Conservation (phyloP, 192 early-diverging fungal genomes). For the Coemansia sp. region DNA sequence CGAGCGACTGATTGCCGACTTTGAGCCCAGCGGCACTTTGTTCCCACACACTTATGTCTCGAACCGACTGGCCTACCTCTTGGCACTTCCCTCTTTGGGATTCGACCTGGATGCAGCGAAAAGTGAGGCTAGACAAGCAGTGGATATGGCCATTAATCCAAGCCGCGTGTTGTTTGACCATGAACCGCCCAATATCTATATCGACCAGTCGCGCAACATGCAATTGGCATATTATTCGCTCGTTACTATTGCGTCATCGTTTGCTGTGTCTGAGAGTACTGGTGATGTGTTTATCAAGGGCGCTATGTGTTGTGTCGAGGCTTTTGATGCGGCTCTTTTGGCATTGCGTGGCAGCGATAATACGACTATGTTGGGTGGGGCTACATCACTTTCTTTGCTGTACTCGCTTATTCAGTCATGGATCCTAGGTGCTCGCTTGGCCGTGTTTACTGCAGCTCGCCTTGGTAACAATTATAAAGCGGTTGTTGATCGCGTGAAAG, state of each 20-base stretch:
- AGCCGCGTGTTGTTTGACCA: slow-evolving; percentile 74
- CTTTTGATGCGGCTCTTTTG: slow-evolving; percentile 23
- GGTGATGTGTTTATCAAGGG: slow-evolving; percentile 7
- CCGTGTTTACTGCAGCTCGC: slow-evolving; percentile 33
- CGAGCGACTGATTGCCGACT: slow-evolving; percentile 60
- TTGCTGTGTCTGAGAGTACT: background rate
- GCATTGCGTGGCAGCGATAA: slow-evolving; percentile 10
- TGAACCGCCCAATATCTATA: slow-evolving; percentile 75
- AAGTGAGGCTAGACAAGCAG: background rate
- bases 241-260: slow-evolving; percentile 21
- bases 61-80: slow-evolving; percentile 35
- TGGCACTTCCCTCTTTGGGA: slow-evolving; percentile 5
- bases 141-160: slow-evolving; percentile 44
- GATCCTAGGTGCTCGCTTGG: slow-evolving; percentile 49
- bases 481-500: slow-evolving; percentile 11
- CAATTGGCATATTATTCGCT: slow-evolving; percentile 59
- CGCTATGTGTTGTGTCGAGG: slow-evolving; percentile 36
- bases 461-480: background rate
- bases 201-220: slow-evolving; percentile 70
- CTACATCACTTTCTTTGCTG: slow-evolving; percentile 30
- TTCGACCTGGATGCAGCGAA: background rate
- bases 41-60: slow-evolving; percentile 43
- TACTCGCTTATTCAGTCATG: slow-evolving; percentile 52
- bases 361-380: slow-evolving; percentile 18
- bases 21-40: slow-evolving; percentile 49